Percentiles rank a stretch among this genome's conserved stretches.
phyloP scores from a whole-genome alignment of 2,329 filamentous ascomycete species.

The Aspergillus sp. region DNA sequence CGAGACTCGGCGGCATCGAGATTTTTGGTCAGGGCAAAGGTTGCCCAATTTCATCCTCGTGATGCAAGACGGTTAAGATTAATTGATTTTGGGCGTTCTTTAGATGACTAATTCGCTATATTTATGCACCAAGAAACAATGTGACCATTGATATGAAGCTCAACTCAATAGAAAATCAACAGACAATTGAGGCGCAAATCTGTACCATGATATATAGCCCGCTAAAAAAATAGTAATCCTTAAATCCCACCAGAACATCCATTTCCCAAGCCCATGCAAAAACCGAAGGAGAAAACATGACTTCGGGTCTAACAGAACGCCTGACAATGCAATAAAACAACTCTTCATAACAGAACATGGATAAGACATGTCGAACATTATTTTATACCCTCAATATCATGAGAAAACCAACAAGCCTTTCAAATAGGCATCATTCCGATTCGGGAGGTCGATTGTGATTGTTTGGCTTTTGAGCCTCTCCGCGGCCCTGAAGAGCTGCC shows the following conservation, averaged over 20 bases:
- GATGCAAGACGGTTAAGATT: constrained; percentile 49
- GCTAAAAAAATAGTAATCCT: background rate
- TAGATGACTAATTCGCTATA: constrained; percentile 18
- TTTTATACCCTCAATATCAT: no score
- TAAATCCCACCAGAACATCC: constrained; percentile 4
- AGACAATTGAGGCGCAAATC: no score
- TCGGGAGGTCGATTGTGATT: constrained; percentile 20
- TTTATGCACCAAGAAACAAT: no score
- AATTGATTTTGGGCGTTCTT: constrained; percentile 48
- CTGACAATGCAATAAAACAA: constrained; percentile 10
- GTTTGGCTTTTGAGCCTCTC: constrained; percentile 20
- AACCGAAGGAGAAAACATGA: background rate
- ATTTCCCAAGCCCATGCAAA: constrained; percentile 2
- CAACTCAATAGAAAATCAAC: no score
- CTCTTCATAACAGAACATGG: background rate
- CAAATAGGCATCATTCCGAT: constrained; percentile 38
- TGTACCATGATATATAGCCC: background rate
- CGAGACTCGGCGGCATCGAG: constrained; percentile 50
- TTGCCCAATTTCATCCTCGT: constrained; percentile 53
- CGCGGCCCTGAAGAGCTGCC: constrained; percentile 16
- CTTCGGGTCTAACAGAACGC: constrained; percentile 4
- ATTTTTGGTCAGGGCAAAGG: constrained; percentile 51
- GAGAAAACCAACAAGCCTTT: constrained; percentile 4
- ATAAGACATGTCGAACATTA: background rate
- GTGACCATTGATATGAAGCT: no score